A percentile compares a stretch with the other conserved stretches of the same genome.
Evolutionary conservation across 768 basidiomycete genomes (phyloP).

Genomic region (Termitomyces heimii): DNA sequence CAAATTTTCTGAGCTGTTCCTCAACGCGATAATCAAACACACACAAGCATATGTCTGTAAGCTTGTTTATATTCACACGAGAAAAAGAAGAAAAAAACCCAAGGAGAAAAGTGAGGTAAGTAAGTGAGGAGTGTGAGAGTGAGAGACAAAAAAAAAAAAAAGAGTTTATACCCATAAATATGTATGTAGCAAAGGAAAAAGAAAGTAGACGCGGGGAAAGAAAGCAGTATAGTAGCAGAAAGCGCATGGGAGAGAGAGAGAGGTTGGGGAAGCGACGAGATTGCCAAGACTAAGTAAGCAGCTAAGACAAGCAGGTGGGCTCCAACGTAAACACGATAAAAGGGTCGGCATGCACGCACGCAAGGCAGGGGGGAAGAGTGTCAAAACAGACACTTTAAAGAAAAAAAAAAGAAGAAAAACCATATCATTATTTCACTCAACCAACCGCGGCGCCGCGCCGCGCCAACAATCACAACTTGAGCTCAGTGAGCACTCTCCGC

Average conservation of each 20-base stretch:
- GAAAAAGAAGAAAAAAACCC: neutral
- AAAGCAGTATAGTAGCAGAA: neutral
- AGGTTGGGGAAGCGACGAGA: neutral
- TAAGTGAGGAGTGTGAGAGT: no score
- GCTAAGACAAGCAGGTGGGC: neutral
- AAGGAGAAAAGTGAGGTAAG: neutral
- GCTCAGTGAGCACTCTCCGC: constrained; percentile 78
- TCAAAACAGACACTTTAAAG: no score
- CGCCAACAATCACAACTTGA: constrained; percentile 81
- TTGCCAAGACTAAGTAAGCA: neutral
- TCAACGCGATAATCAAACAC: neutral
- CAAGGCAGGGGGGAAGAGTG: neutral
- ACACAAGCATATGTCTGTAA: neutral
- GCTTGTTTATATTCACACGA: neutral
- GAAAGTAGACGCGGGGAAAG: neutral
- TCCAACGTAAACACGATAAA: neutral
- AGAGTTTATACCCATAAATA: neutral
- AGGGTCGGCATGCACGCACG: neutral
- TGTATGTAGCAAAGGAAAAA: neutral
- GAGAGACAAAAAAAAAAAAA: no score
- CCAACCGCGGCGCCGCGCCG: no score
- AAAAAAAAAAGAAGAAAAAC: neutral
- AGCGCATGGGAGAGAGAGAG: no score
- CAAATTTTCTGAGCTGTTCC: no score
- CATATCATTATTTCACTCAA: no score